Evolutionary conservation across 2,329 filamentous ascomycete species (phyloP).

Genomic region (Aureobasidium leucospermi): DNA sequence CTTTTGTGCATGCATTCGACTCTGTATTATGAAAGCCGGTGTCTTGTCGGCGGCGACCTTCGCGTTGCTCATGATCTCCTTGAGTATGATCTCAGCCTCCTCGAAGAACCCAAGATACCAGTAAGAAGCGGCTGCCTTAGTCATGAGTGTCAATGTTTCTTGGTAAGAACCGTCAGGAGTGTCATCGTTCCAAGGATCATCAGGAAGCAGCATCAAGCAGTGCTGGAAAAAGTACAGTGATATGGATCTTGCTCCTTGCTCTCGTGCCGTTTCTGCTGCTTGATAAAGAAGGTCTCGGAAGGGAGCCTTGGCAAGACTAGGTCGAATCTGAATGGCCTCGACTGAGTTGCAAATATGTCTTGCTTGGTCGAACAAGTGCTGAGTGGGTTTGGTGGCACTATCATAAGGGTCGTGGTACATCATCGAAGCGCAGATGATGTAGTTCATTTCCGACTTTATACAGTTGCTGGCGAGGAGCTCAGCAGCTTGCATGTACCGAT

Average conservation of each 20-base stretch:
- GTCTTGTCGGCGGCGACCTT: constrained; percentile 71
- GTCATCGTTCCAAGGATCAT: constrained; percentile 61
- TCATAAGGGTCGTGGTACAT: constrained; percentile 62
- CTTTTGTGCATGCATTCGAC: constrained; percentile 66
- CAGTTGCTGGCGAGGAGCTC: constrained; percentile 59
- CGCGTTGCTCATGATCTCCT: constrained; percentile 62
- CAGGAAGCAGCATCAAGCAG: constrained; percentile 71
- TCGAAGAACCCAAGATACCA: constrained; percentile 68
- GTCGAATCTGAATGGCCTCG: constrained; percentile 61
- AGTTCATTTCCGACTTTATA: constrained; percentile 75
- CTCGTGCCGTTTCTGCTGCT: constrained; percentile 68
- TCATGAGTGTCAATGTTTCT: constrained; percentile 74
- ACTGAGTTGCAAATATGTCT: constrained; percentile 74
- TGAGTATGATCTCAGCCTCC: constrained; percentile 61
- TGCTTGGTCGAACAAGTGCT: constrained; percentile 61
- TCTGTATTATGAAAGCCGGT: constrained; percentile 74
- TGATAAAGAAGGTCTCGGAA: constrained; percentile 73
- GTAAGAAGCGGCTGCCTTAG: constrained; percentile 74
- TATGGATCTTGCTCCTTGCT: constrained; percentile 75
- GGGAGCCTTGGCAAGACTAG: constrained; percentile 39
- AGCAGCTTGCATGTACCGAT: constrained; percentile 77
- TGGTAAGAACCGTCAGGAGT: constrained; percentile 70
- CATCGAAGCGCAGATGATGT: constrained; percentile 74
- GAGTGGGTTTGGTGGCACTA: constrained; percentile 42
- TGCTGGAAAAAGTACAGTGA: constrained; percentile 74